Evolutionary conservation across 2,329 filamentous ascomycete species (phyloP).

Genomic region (Penicillium verrucosum): DNA sequence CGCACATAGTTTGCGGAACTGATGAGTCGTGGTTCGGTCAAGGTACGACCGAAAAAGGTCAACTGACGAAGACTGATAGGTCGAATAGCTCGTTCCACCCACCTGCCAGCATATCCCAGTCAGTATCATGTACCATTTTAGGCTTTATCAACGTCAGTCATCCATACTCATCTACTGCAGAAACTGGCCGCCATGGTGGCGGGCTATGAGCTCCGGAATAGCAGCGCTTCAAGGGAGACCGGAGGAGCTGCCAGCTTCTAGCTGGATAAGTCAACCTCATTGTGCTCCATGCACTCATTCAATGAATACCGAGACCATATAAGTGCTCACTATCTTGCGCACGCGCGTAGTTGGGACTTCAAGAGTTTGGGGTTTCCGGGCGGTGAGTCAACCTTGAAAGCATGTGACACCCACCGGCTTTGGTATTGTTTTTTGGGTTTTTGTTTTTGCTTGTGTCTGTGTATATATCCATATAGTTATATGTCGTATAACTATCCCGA

Average conservation of each 20-base stretch:
- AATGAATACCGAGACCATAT: not conserved
- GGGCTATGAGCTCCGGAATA: conserved; percentile 35
- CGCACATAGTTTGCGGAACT: conserved; percentile 97
- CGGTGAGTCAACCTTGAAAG: conserved; percentile 5
- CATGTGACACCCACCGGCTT: conserved; percentile 5
- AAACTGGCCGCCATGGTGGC: conserved; percentile 58
- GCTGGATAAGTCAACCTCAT: conserved; percentile 38
- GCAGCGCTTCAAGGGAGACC: conserved; percentile 22
- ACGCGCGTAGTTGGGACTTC: not conserved
- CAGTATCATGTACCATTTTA: conserved; percentile 6
- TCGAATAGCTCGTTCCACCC: conserved; percentile 85
- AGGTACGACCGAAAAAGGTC: conserved; percentile 91
- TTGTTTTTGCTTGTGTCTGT: not conserved
- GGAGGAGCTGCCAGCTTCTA: conserved; percentile 32
- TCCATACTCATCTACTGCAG: conserved; percentile 57
- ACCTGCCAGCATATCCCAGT: conserved; percentile 54
- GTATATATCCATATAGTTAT: not conserved
- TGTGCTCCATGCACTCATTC: conserved; percentile 30
- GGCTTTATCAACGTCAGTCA: conserved; percentile 20
- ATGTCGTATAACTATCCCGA: no score
- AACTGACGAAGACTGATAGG: conserved; percentile 96
- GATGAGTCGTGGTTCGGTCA: conserved; percentile 84
- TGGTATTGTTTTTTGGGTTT: no score
- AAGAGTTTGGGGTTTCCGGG: conserved; percentile 8
- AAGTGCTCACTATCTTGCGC: not conserved